Evolutionary conservation across 345 rosid species (phyloP).

Genomic region (Eucalyptus tenuipes): DNA sequence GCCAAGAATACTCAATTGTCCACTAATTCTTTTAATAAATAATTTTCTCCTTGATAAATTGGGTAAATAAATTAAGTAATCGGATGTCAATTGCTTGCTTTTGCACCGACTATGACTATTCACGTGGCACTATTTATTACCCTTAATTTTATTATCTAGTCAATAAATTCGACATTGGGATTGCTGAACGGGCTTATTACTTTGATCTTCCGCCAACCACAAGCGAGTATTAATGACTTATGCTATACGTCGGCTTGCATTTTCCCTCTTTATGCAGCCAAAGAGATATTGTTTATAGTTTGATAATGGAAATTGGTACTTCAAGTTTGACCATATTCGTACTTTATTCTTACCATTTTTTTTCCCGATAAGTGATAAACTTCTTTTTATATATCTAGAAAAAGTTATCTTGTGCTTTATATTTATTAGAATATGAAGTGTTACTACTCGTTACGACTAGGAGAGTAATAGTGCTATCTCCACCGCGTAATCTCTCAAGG

Average conservation of each 20-base stretch:
- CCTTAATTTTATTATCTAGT: not conserved
- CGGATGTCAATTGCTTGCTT: not conserved
- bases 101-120: not conserved
- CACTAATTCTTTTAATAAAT: not conserved
- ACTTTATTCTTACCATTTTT: not conserved
- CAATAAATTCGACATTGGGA: not conserved
- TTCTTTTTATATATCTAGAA: not conserved
- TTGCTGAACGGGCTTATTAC: not conserved
- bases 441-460: not conserved
- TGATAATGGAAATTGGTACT: not conserved
- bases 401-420: not conserved
- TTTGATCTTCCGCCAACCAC: not conserved
- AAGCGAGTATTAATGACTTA: not conserved
- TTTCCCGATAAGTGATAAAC: not conserved
- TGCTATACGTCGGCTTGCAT: not conserved
- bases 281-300: not conserved
- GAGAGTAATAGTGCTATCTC: not conserved
- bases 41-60: not conserved
- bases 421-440: not conserved
- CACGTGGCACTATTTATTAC: not conserved
- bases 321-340: not conserved
- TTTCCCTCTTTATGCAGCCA: not conserved
- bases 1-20: not conserved
- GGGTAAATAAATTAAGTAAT: not conserved
- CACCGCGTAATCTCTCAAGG: not conserved